Percentiles rank a stretch among this genome's conserved stretches.
Evolutionary conservation across 805 yeast genomes (phyloP).

Genomic region (Candida dendrica): DNA sequence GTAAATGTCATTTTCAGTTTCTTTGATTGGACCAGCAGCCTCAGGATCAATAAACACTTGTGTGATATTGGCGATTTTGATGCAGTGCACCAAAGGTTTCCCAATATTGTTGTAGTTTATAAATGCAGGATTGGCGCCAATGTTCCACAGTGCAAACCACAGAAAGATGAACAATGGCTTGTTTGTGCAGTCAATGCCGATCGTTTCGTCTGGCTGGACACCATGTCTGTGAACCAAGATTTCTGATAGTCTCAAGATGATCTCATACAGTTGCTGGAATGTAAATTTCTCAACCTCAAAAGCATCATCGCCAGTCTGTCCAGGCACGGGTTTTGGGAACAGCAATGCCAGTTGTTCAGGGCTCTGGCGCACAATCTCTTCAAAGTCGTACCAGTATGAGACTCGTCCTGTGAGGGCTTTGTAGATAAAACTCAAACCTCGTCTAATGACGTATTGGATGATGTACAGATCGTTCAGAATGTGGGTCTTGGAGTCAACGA

Average conservation of each 20-base stretch:
- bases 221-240: constrained; percentile 58
- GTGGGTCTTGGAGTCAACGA: constrained; percentile 18
- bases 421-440: constrained; percentile 32
- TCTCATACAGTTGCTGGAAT: constrained; percentile 59
- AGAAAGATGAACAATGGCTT: constrained; percentile 73
- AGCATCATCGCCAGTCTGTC: constrained; percentile 38
- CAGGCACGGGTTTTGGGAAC: constrained; percentile 36
- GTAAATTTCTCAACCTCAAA: constrained; percentile 60
- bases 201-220: constrained; percentile 56
- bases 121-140: constrained; percentile 86
- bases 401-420: constrained; percentile 24
- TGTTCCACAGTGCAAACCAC: constrained; percentile 85
- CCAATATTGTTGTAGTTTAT: constrained; percentile 75
- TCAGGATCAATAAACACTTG: constrained; percentile 73
- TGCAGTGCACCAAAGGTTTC: constrained; percentile 70
- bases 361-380: constrained; percentile 38
- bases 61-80: constrained; percentile 56
- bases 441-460: constrained; percentile 34
- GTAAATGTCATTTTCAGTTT: constrained; percentile 38
- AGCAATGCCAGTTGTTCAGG: constrained; percentile 54
- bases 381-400: constrained; percentile 68
- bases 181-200: constrained; percentile 74
- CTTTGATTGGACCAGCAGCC: constrained; percentile 44
- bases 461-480: constrained; percentile 48
- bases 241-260: constrained; percentile 58